These are phyloP conservation scores for Phenoliferia sp. DNA, from an alignment of 1,284 basidiomycete genomes.

Conservation along the genomic window DNA sequence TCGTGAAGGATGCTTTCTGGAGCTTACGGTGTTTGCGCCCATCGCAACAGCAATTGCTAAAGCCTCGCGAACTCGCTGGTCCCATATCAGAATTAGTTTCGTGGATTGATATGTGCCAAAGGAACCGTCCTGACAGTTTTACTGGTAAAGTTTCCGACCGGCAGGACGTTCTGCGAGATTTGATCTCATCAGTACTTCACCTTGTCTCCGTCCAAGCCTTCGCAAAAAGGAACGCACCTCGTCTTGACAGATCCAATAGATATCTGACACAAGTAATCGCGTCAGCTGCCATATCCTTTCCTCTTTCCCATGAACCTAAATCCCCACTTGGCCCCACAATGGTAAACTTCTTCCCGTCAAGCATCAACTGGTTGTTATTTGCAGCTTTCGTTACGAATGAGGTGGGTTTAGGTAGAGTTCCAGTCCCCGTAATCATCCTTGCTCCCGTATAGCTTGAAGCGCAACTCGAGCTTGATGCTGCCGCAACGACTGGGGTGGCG, in stretches of 20 bases:
- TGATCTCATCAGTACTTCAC: background rate
- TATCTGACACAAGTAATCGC: too few relatives aligned
- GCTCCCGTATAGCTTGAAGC: constrained; percentile 20
- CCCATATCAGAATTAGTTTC: background rate
- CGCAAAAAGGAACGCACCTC: constrained; percentile 4
- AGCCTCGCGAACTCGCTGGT: constrained; percentile 17
- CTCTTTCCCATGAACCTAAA: background rate
- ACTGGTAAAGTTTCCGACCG: constrained; percentile 15
- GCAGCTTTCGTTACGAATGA: constrained; percentile 10
- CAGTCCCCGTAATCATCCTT: constrained; percentile 26
- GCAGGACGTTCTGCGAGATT: constrained; percentile 10
- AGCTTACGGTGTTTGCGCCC: constrained; percentile 20
- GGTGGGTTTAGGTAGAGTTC: constrained; percentile 25
- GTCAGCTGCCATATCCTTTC: background rate
- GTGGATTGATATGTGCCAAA: too few relatives aligned
- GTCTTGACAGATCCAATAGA: constrained; percentile 19
- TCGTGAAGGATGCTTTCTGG: background rate
- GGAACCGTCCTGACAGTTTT: constrained; percentile 10
- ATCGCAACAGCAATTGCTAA: constrained; percentile 27
- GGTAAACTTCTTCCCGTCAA: constrained; percentile 7
- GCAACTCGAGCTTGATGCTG: too few relatives aligned
- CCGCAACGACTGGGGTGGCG: background rate
- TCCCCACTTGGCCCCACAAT: constrained; percentile 26
- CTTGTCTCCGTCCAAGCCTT: too few relatives aligned
- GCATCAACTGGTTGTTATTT: constrained; percentile 2